phyloP scores from a whole-genome alignment of 441 rosid species.

The Gossypium davidsonii region DNA sequence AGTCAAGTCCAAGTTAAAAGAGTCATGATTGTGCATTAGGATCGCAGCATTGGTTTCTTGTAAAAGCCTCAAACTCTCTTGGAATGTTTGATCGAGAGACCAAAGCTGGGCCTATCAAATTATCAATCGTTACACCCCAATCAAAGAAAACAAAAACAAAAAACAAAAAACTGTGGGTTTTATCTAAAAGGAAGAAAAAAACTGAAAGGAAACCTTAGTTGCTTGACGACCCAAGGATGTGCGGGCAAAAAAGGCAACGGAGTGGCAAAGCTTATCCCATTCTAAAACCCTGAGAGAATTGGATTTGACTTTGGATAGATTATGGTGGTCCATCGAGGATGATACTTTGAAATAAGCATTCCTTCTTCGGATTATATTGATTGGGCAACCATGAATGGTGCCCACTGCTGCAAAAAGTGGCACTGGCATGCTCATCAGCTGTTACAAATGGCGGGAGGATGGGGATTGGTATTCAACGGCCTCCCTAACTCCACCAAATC shows the following conservation, averaged over 20 bases:
- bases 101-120: slow-evolving; percentile 44
- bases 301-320: slow-evolving; percentile 25
- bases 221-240: slow-evolving; percentile 73
- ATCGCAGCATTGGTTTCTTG: slow-evolving; percentile 79
- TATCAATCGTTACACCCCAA: background rate
- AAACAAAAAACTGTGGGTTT: background rate
- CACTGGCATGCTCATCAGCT: background rate
- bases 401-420: background rate
- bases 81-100: slow-evolving; percentile 52
- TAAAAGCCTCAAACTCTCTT: slow-evolving; percentile 60
- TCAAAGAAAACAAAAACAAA: background rate
- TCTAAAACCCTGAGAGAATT: slow-evolving; percentile 64
- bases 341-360: slow-evolving; percentile 9
- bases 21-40: slow-evolving; percentile 61
- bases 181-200: background rate
- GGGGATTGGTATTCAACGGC: slow-evolving; percentile 1
- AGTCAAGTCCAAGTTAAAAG: slow-evolving; percentile 58
- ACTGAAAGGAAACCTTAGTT: slow-evolving; percentile 33
- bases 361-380: background rate
- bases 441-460: slow-evolving; percentile 10
- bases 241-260: slow-evolving; percentile 69
- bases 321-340: background rate
- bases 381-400: slow-evolving; percentile 8
- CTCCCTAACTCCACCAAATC: background rate
- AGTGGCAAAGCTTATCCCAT: slow-evolving; percentile 87